Evolutionary conservation across 805 yeast genomes (phyloP).

Genomic region (Metschnikowia amazonensis): DNA sequence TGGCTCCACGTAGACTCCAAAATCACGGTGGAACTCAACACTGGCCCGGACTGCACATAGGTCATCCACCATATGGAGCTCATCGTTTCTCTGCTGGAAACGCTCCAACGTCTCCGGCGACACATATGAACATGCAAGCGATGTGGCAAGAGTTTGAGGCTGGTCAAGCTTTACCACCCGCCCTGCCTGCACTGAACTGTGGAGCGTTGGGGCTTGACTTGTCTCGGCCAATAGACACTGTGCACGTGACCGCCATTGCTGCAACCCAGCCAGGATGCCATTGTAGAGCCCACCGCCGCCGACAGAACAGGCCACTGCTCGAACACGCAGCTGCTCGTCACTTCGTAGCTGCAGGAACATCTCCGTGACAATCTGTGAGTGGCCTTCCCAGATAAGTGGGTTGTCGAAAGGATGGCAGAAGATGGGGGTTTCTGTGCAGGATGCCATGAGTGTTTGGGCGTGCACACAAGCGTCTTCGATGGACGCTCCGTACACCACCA

Average conservation of each 20-base stretch:
- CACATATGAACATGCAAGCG: constrained; percentile 60
- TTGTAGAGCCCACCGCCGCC: constrained; percentile 60
- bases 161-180: constrained; percentile 42
- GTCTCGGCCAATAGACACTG: constrained; percentile 52
- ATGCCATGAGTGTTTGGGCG: constrained; percentile 27
- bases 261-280: constrained; percentile 47
- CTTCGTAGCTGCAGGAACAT: constrained; percentile 28
- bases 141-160: constrained; percentile 55
- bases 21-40: constrained; percentile 47
- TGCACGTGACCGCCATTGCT: constrained; percentile 20
- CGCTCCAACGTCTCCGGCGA: constrained; percentile 45
- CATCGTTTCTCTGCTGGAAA: constrained; percentile 13
- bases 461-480: constrained; percentile 52
- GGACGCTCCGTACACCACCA: constrained; percentile 42
- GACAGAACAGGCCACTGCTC: constrained; percentile 50
- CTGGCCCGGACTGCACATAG: constrained; percentile 53
- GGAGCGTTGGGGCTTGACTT: constrained; percentile 57
- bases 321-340: constrained; percentile 24
- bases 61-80: constrained; percentile 40
- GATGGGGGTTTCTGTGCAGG: constrained; percentile 30
- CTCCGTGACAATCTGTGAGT: constrained; percentile 37
- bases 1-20: constrained; percentile 56
- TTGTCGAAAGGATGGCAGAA: constrained; percentile 56
- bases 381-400: constrained; percentile 53
- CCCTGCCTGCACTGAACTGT: constrained; percentile 46